These are phyloP conservation scores for Camellia lanceoleosa DNA, from an alignment of 148 eudicot species.

Conservation along the genomic window DNA sequence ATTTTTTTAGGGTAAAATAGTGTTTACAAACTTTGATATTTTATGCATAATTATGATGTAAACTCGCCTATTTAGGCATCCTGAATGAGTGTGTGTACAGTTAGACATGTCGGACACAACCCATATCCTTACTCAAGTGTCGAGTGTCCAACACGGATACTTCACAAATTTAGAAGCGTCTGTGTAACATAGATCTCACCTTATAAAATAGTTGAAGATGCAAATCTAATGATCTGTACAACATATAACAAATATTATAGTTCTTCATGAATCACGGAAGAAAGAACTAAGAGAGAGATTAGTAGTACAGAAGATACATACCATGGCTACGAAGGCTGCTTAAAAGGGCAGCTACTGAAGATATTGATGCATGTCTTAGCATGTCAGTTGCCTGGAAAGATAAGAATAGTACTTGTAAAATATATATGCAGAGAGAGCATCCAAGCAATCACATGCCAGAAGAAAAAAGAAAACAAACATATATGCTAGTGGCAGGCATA, in stretches of 20 bases:
- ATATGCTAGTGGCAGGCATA: background rate
- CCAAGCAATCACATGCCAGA: background rate
- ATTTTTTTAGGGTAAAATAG: too few relatives aligned
- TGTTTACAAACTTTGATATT: too few relatives aligned
- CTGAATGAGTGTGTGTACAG: too few relatives aligned
- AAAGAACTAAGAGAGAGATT: background rate
- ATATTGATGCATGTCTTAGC: conserved; percentile 53
- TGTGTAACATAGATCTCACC: too few relatives aligned
- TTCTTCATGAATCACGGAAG: background rate
- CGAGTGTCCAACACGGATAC: too few relatives aligned
- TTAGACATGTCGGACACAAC: too few relatives aligned
- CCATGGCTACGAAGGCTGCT: conserved; percentile 79
- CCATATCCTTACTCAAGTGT: too few relatives aligned
- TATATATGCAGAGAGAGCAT: background rate
- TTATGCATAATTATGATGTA: too few relatives aligned
- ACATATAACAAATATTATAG: background rate
- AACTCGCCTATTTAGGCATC: too few relatives aligned
- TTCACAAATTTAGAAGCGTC: too few relatives aligned
- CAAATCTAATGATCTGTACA: background rate
- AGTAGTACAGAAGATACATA: conserved; percentile 19
- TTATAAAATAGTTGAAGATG: background rate
- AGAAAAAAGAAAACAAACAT: background rate
- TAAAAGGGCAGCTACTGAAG: conserved; percentile 59
- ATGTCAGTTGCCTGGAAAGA: conserved; percentile 64
- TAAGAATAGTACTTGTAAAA: background rate